phyloP scores from a whole-genome alignment of 768 basidiomycete species.

The Chlorophyllum brunneum region DNA sequence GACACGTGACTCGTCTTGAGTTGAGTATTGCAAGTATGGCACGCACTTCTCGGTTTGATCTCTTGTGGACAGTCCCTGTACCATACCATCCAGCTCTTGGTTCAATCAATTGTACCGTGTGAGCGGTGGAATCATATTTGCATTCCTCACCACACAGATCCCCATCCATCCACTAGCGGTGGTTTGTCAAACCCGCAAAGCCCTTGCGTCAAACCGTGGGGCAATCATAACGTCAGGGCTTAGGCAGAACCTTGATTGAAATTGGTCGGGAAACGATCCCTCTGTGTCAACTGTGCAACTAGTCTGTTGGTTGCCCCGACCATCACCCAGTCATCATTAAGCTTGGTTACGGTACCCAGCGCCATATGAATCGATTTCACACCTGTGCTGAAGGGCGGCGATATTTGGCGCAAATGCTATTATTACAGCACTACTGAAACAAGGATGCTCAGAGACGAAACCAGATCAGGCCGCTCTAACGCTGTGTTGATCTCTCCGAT shows the following conservation, averaged over 20 bases:
- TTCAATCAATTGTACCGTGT: too few relatives aligned
- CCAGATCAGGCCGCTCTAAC: neutral
- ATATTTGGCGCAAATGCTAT: neutral
- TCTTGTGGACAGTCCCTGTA: neutral
- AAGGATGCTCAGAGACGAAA: neutral
- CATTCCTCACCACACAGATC: too few relatives aligned
- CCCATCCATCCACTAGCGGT: too few relatives aligned
- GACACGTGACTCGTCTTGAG: neutral
- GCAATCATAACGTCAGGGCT: too few relatives aligned
- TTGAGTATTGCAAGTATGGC: neutral
- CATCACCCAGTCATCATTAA: too few relatives aligned
- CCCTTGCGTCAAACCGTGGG: too few relatives aligned
- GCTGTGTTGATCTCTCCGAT: constrained; percentile 4
- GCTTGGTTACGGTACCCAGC: neutral
- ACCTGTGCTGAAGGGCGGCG: neutral
- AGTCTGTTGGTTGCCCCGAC: neutral
- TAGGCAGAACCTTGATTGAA: too few relatives aligned
- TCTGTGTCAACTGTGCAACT: too few relatives aligned
- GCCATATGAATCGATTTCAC: neutral
- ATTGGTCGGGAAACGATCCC: too few relatives aligned
- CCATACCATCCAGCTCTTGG: neutral
- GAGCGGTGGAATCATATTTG: too few relatives aligned
- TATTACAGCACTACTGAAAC: neutral
- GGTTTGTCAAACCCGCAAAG: too few relatives aligned
- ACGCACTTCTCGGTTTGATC: neutral